A percentile compares a stretch with the other conserved stretches of the same genome.
phyloP scores from a whole-genome alignment of 768 basidiomycete genomes.

The Russula sp. region DNA sequence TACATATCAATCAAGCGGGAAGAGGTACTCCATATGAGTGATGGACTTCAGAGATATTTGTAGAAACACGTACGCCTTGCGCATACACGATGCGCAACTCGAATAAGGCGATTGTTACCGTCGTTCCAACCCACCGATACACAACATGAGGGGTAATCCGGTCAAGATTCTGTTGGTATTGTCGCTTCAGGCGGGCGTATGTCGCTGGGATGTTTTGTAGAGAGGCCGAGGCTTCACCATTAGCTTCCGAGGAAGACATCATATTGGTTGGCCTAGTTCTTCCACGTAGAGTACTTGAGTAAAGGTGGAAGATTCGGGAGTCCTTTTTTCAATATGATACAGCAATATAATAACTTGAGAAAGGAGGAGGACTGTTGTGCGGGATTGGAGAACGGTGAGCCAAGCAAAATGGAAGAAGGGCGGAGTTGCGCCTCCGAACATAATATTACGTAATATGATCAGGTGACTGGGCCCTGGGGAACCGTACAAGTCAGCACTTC shows the following conservation, averaged over 20 bases:
- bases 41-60: not conserved
- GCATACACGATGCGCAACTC: constrained; percentile 80
- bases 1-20: not conserved
- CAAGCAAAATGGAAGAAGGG: not conserved
- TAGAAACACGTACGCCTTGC: constrained; percentile 52
- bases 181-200: constrained; percentile 58
- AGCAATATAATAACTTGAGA: constrained; percentile 5
- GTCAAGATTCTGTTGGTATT: constrained; percentile 89
- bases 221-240: constrained; percentile 29
- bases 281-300: not conserved
- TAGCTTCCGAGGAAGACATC: constrained; percentile 29
- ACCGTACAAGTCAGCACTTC: too few relatives aligned
- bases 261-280: constrained; percentile 10
- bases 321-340: constrained; percentile 9
- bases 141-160: constrained; percentile 85
- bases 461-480: too few relatives aligned
- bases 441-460: constrained; percentile 6
- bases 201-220: constrained; percentile 35
- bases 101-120: constrained; percentile 69
- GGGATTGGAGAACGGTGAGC: not conserved
- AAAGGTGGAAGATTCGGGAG: not conserved
- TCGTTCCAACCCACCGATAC: constrained; percentile 85
- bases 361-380: not conserved
- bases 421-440: not conserved
- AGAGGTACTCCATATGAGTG: constrained; percentile 15